Evolutionary conservation across 2,329 filamentous ascomycete genomes (phyloP), one percentile per base, ranked within the genome.

Genomic region (Corinectria fuckeliana): DNA sequence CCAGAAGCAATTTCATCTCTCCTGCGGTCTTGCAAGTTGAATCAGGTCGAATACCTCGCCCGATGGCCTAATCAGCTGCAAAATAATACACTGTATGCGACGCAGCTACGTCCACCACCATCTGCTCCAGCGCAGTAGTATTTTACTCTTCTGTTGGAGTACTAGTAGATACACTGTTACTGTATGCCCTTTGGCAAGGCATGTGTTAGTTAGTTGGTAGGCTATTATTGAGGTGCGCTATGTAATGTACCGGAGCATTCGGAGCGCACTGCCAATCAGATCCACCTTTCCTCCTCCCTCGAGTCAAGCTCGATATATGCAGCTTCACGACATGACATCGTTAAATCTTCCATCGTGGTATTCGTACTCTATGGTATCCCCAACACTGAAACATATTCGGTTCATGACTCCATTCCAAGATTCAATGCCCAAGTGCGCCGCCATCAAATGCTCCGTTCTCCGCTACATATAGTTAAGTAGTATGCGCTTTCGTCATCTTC

Each of bases 301-400:
- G 49, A 21, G 45, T 41, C 47, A 36, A 36, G 53, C n/a, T n/a
- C n/a, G n/a, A n/a, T n/a, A n/a, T n/a, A n/a, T 38, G 7, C 45
- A 50, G 26, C 53, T 58, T 66, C 58, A 69, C 64, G 60, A 45
- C 62, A 67, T 52, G 21, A 18, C 57, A 38, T 55, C 45, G 36
- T 59, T 36, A 52, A 54, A n/a, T 58, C 52, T 63, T 65, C n/a
- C n/a, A 45, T 28, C 23, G 42, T 45, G 23, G 41, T 45, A 38
- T 64, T n/a, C n/a, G 41, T 45, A 42, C 30, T 52, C 47, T 23
- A 38, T 56, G 39, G 49, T 41, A 50, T 47, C 56, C 32, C 36
- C 6, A 45, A 45, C 52, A 32, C 49, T 36, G 30, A 56, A 48
- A 56, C 26, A 45, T 51, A 49, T 32, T 51, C 39, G 49, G 21